Percentiles rank a stretch among this genome's conserved stretches.
Conservation (phyloP, 169 alveolate genomes). For the Perkinsus olseni region DNA sequence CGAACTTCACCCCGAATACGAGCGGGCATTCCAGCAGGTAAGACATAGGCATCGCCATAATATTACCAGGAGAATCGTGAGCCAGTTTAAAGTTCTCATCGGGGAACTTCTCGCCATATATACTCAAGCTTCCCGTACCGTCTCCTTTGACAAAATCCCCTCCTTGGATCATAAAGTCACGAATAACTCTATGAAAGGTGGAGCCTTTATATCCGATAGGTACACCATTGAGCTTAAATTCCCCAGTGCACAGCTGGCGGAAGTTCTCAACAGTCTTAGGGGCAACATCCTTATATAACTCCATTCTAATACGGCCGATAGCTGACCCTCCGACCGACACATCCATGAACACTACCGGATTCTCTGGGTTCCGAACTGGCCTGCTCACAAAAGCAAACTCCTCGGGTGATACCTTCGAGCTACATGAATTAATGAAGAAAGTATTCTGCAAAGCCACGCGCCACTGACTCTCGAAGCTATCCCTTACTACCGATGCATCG, state of each 20-base stretch:
- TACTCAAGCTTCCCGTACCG: slow-evolving; percentile 90
- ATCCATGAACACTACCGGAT: slow-evolving; percentile 73
- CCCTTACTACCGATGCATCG: not conserved
- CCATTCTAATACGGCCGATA: slow-evolving; percentile 77
- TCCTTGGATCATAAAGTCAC: slow-evolving; percentile 92
- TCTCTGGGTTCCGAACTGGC: slow-evolving; percentile 40
- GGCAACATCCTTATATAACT: slow-evolving; percentile 75
- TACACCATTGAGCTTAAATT: slow-evolving; percentile 68
- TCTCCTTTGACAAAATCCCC: slow-evolving; percentile 91
- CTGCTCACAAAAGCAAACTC: too few species aligned
- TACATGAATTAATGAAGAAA: too few species aligned
- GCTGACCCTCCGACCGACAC: slow-evolving; percentile 53
- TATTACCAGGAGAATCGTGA: slow-evolving; percentile 60
- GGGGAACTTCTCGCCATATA: slow-evolving; percentile 81
- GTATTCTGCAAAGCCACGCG: too few species aligned
- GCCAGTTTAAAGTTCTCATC: slow-evolving; percentile 83
- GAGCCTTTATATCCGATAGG: slow-evolving; percentile 86
- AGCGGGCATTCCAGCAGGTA: too few species aligned
- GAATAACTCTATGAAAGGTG: slow-evolving; percentile 87
- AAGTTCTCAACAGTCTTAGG: slow-evolving; percentile 92
- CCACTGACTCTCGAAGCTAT: too few species aligned
- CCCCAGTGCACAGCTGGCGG: slow-evolving; percentile 68
- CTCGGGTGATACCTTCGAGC: too few species aligned
- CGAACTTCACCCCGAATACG: too few species aligned
- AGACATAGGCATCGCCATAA: slow-evolving; percentile 40